Base-by-base conservation (phyloP, 495 filamentous ascomycete genomes). In the Massariosphaeria phaeospora region DNA sequence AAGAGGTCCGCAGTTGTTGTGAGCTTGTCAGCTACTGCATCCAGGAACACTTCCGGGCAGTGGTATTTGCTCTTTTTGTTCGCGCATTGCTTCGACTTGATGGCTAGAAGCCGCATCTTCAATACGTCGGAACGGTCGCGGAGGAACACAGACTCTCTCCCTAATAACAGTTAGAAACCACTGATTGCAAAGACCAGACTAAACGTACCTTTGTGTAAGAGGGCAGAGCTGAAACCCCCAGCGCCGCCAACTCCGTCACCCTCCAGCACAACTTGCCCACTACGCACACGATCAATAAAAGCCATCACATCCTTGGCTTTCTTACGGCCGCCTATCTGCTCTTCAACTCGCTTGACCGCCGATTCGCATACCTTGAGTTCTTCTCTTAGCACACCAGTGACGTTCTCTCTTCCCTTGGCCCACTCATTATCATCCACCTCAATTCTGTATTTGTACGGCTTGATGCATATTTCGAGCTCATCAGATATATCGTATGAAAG, bases 391-490 rank as follows among this genome's bases (percentile, higher is more conserved):
- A 90, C 79, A 10, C 76, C 80, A 50, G 79, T 76, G 29, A 88
- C 80, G 59, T 90, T 90, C 15, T 93, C 89, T 52, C 89, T 73
- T 0, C 88, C 89, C 52, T 85, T 81, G 4, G 74, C 69, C 93
- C 93, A 99, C 67, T 97, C 94, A 5, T 80, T 73, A 18, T 88
- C 85, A 57, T 95, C 86, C 40, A 97, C 83, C 65, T 99, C 93
- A 42, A 97, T 93, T 52, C 96, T 88, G 60, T 85, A 97, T 66
- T 97, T 99, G 75, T 90, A 99, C 1, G 93, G 93, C 67, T 99
- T 99, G 74, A 99, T 91, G 66, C 93, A 97, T 65, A 96, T 96
- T 69, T 99, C 93, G n/a, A 99, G 89, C 67, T 96, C 91, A 66
- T 99, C 93, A 59, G 85, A 89, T 2, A 94, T 97, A 66, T 88